These are phyloP conservation scores for Tuber melanosporum DNA, from an alignment of 495 filamentous ascomycete species.

Conservation along the genomic window DNA sequence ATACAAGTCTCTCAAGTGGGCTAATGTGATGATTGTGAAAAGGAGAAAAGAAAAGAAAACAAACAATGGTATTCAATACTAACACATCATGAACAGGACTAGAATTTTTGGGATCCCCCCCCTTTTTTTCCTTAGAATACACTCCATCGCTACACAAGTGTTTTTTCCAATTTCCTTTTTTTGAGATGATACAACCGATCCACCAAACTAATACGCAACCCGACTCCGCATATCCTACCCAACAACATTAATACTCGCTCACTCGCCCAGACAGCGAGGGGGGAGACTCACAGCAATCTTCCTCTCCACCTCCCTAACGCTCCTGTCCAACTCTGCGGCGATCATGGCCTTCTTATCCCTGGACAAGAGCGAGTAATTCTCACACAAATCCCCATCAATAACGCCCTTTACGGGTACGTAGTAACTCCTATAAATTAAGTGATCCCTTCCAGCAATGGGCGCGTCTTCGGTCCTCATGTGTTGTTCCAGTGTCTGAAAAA, in stretches of 20 bases:
- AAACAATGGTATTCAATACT: background rate
- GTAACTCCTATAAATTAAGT: slow-evolving; percentile 89
- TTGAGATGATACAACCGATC: background rate
- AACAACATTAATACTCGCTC: slow-evolving; percentile 37
- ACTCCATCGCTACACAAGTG: background rate
- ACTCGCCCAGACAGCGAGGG: background rate
- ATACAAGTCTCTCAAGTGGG: background rate
- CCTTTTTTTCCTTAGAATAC: background rate
- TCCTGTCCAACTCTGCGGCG: slow-evolving; percentile 83
- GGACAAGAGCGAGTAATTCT: slow-evolving; percentile 73
- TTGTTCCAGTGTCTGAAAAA: slow-evolving; percentile 89
- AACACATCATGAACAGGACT: background rate
- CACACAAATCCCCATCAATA: slow-evolving; percentile 97
- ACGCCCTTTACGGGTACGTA: slow-evolving; percentile 96
- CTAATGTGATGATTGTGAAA: background rate
- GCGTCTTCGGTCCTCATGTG: slow-evolving; percentile 77
- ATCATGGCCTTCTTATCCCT: slow-evolving; percentile 90
- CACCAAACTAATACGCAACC: slow-evolving; percentile 61
- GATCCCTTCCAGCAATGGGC: slow-evolving; percentile 83
- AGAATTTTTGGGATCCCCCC: background rate
- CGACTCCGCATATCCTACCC: slow-evolving; percentile 75
- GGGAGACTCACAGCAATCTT: slow-evolving; percentile 73
- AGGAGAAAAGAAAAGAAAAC: background rate
- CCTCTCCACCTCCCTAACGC: slow-evolving; percentile 82
- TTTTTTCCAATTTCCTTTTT: background rate